Percentiles rank a stretch among this genome's conserved stretches.
phyloP scores from a whole-genome alignment of 345 rosid species.

The Anacardium occidentale region DNA sequence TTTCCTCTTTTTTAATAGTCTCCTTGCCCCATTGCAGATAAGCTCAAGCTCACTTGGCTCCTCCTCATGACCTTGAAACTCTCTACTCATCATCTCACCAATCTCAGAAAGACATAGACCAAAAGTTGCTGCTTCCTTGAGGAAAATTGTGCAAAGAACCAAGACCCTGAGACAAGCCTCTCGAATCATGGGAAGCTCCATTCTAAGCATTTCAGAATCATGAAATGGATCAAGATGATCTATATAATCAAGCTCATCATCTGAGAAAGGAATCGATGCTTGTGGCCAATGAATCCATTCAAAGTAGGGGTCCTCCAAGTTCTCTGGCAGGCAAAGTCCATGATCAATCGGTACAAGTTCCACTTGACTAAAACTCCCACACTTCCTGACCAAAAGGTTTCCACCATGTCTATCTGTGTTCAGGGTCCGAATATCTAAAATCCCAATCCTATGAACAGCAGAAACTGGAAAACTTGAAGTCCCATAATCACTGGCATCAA shows the following conservation, averaged over 20 bases:
- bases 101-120: conserved; percentile 53
- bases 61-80: conserved; percentile 49
- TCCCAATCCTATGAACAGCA: conserved; percentile 68
- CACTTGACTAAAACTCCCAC: conserved; percentile 56
- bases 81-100: conserved; percentile 75
- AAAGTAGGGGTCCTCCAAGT: conserved; percentile 64
- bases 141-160: conserved; percentile 56
- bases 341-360: conserved; percentile 66
- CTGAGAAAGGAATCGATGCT: conserved; percentile 66
- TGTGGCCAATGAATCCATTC: conserved; percentile 84
- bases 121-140: conserved; percentile 52
- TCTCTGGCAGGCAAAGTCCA: conserved; percentile 73
- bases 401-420: conserved; percentile 71
- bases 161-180: conserved; percentile 65
- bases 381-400: conserved; percentile 65
- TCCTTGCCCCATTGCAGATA: conserved; percentile 52
- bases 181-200: conserved; percentile 63
- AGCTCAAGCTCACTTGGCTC: conserved; percentile 65
- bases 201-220: conserved; percentile 56
- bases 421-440: conserved; percentile 63
- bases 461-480: conserved; percentile 73
- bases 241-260: conserved; percentile 60
- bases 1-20: conserved; percentile 32
- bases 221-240: conserved; percentile 43
- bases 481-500: conserved; percentile 80